These are phyloP conservation scores for Sporisorium graminicola DNA, from an alignment of 1,284 basidiomycete genomes.

Conservation along the genomic window DNA sequence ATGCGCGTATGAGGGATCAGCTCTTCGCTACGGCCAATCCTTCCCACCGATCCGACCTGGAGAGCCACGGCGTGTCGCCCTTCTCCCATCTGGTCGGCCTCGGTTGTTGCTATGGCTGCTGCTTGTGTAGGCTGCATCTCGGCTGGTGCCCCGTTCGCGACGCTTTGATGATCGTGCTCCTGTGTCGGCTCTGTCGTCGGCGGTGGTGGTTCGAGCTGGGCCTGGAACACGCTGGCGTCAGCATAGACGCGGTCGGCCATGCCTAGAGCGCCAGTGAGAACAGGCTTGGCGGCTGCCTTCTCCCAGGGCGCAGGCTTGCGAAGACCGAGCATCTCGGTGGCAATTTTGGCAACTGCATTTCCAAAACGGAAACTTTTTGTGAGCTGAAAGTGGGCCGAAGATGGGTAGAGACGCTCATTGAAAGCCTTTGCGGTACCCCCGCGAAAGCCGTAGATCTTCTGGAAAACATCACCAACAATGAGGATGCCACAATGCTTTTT, in stretches of 20 bases:
- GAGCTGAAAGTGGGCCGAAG: slow-evolving; percentile 53
- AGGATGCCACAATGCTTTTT: slow-evolving; percentile 59
- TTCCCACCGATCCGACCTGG: slow-evolving; percentile 24
- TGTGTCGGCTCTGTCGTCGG: background rate
- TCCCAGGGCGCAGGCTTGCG: slow-evolving; percentile 58
- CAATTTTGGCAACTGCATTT: slow-evolving; percentile 52
- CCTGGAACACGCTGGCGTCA: slow-evolving; percentile 34
- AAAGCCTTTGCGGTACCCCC: slow-evolving; percentile 62
- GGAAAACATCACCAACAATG: slow-evolving; percentile 64
- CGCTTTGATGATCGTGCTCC: slow-evolving; percentile 1
- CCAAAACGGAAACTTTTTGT: slow-evolving; percentile 66
- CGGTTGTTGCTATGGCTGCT: background rate
- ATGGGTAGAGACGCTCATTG: slow-evolving; percentile 57
- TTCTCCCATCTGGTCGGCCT: slow-evolving; percentile 13
- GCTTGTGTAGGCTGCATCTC: background rate
- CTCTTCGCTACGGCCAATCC: slow-evolving; percentile 23
- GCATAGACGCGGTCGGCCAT: slow-evolving; percentile 43
- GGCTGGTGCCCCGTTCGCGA: background rate
- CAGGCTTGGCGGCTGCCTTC: slow-evolving; percentile 26
- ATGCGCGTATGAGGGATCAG: slow-evolving; percentile 55
- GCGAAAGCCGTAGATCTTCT: slow-evolving; percentile 67
- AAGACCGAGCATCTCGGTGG: slow-evolving; percentile 54
- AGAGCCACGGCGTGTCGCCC: slow-evolving; percentile 30
- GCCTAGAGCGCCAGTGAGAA: slow-evolving; percentile 44
- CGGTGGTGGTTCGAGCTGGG: slow-evolving; percentile 9